Percentiles rank a stretch among this genome's conserved stretches.
Evolutionary conservation across 1,284 basidiomycete species (phyloP).

Genomic region (Ceratobasidium sp.): DNA sequence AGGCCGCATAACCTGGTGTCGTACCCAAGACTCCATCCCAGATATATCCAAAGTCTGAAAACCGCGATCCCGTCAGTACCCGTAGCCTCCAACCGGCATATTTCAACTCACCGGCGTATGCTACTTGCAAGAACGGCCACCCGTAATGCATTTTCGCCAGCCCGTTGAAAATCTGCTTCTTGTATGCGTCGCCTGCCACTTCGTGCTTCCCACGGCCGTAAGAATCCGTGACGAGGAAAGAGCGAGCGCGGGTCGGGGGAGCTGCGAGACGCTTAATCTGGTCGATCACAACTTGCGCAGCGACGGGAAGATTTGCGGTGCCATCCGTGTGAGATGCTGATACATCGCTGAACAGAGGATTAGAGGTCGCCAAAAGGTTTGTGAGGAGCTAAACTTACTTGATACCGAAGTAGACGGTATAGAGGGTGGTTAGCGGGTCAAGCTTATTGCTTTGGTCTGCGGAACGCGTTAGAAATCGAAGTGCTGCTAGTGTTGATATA

Average conservation of each 20-base stretch:
- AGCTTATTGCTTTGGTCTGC: constrained; percentile 56
- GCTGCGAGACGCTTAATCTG: constrained; percentile 59
- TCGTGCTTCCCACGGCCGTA: constrained; percentile 63
- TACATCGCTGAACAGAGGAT: constrained; percentile 53
- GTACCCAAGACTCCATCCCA: constrained; percentile 64
- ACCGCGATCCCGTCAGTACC: neutral
- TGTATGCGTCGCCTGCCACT: constrained; percentile 61
- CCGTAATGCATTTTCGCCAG: constrained; percentile 53
- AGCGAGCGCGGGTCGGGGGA: constrained; percentile 61
- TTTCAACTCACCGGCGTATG: constrained; percentile 57
- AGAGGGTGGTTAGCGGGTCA: constrained; percentile 58
- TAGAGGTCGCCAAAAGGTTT: no score
- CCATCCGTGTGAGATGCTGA: constrained; percentile 55
- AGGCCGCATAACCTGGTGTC: constrained; percentile 62
- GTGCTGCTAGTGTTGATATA: neutral
- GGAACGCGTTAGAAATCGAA: constrained; percentile 53
- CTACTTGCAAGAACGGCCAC: constrained; percentile 58
- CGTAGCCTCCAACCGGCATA: no score
- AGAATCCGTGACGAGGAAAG: constrained; percentile 64
- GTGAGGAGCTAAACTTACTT: constrained; percentile 53
- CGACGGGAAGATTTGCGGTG: constrained; percentile 57
- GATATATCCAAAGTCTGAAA: constrained; percentile 58
- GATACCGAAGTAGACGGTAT: constrained; percentile 60
- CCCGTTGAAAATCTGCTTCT: constrained; percentile 60
- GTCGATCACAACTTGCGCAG: constrained; percentile 58